phyloP scores from a whole-genome alignment of 768 basidiomycete species.

The Tylopilus cervinicoccineus region DNA sequence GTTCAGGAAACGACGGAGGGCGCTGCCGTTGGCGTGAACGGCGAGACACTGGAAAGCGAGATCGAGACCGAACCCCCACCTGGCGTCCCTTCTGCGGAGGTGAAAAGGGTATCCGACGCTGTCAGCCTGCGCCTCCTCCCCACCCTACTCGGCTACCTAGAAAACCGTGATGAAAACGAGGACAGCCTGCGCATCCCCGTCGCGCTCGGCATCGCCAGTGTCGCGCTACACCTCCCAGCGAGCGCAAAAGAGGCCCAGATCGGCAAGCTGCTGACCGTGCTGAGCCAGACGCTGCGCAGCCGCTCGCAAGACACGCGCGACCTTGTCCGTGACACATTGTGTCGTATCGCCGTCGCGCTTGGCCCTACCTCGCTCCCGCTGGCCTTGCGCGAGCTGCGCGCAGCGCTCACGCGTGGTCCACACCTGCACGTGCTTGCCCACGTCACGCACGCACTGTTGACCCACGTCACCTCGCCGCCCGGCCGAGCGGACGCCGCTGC shows the following conservation, averaged over 20 bases:
- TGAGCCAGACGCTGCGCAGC: slow-evolving; percentile 90
- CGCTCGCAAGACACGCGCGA: slow-evolving; percentile 92
- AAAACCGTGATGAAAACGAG: slow-evolving; percentile 79
- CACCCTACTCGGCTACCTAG: slow-evolving; percentile 71
- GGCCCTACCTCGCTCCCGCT: slow-evolving; percentile 72
- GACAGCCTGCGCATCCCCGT: slow-evolving; percentile 86
- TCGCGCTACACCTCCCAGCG: slow-evolving; percentile 76
- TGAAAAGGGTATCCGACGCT: slow-evolving; percentile 59
- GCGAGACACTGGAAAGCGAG: slow-evolving; percentile 26
- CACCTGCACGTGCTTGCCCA: slow-evolving; percentile 92
- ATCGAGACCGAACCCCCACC: slow-evolving; percentile 5
- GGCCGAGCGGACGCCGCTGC: slow-evolving; percentile 42
- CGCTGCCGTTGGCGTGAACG: slow-evolving; percentile 30
- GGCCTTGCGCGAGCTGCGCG: slow-evolving; percentile 76
- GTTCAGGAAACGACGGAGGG: slow-evolving; percentile 30
- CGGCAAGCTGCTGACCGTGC: slow-evolving; percentile 70
- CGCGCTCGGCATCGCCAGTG: slow-evolving; percentile 78
- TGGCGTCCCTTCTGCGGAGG: slow-evolving; percentile 7
- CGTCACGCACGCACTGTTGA: slow-evolving; percentile 74
- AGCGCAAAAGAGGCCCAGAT: slow-evolving; percentile 63
- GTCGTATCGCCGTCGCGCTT: slow-evolving; percentile 68
- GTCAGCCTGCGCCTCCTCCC: slow-evolving; percentile 79
- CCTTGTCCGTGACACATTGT: slow-evolving; percentile 75
- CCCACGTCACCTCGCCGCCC: slow-evolving; percentile 73
- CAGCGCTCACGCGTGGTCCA: slow-evolving; percentile 83